Evolutionary conservation across 805 yeast species (phyloP), one percentile per base, ranked within the genome.

Genomic region (Candida rishiriensis): DNA sequence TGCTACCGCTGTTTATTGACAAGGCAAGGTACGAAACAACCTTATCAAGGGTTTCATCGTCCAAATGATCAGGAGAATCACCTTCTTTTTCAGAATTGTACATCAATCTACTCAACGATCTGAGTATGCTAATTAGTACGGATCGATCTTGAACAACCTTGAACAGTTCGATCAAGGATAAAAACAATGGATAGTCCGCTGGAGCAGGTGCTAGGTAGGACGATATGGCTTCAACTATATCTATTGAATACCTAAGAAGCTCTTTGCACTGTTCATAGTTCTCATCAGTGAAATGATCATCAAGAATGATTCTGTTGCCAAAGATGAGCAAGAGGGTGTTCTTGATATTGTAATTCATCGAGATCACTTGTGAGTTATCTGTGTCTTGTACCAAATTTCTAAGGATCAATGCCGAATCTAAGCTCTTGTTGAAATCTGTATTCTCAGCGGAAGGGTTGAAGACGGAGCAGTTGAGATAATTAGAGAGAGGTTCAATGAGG

Each of bases 311-410:
- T 15, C 43, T 46, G 34, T 52, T 52, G 30, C 63, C 68, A 46
- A 86, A 68, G 7, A 81, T 72, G 38, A 65, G 66, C 47, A 76
- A 75, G 36, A 85, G 71, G 15, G 63, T 57, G 34, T 60, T 61
- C 40, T 53, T 54, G 11, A 63, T 49, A 34, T 44, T 45, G 16
- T 66, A 63, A 44, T 74, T 68, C 54, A 75, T 70, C 1, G 91
- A 85, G 49, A 93, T 66, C 57, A 83, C 72, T 59, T 85, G 88
- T 35, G 95, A 93, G 56, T 88, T 85, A 37, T 76, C 84, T 11
- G 85, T 75, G 60, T 89, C 96, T 59, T 91, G 95, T 2, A 87
- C 78, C 38, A 87, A 66, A 63, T 93, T 93, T 57, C 98, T 74
- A 44, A 93, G 68, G 15, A 86, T 77, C 36, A 93, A 69, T 54